phyloP scores from a whole-genome alignment of 768 basidiomycete species.

The Cyathus striatus region DNA sequence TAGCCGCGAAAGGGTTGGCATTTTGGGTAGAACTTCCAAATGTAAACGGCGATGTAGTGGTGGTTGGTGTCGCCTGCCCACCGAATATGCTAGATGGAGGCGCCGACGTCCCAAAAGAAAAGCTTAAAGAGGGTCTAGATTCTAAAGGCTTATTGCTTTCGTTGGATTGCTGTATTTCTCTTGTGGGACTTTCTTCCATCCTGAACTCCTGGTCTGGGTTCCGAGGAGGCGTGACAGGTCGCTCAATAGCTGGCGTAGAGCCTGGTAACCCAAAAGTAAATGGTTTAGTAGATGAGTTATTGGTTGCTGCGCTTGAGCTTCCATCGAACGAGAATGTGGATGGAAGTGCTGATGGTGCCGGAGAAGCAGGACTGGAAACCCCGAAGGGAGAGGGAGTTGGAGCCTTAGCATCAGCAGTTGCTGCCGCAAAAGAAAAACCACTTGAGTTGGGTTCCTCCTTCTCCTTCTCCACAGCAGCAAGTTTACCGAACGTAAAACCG shows the following conservation, averaged over 20 bases:
- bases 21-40: constrained; percentile 31
- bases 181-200: constrained; percentile 81
- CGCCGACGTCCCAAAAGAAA: constrained; percentile 36
- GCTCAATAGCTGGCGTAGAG: constrained; percentile 24
- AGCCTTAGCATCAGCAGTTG: background rate
- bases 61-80: constrained; percentile 13
- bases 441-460: constrained; percentile 14
- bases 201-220: constrained; percentile 60
- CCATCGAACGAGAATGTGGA: constrained; percentile 46
- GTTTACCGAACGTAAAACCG: constrained; percentile 8
- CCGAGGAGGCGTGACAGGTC: constrained; percentile 63
- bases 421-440: constrained; percentile 30
- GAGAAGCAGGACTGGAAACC: constrained; percentile 18
- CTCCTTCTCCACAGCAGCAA: constrained; percentile 4
- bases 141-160: constrained; percentile 30
- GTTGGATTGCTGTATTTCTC: constrained; percentile 51
- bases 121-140: constrained; percentile 35
- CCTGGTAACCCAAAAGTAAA: constrained; percentile 48
- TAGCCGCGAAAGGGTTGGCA: constrained; percentile 42
- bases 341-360: constrained; percentile 18
- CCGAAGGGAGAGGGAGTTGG: constrained; percentile 37
- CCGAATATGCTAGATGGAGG: constrained; percentile 24
- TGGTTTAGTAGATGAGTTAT: constrained; percentile 42
- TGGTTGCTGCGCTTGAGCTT: constrained; percentile 36
- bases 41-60: constrained; percentile 27